These are phyloP conservation scores for Coelomomyces lativittatus DNA, from an alignment of 371 early-diverging fungal genomes.

Conservation along the genomic window DNA sequence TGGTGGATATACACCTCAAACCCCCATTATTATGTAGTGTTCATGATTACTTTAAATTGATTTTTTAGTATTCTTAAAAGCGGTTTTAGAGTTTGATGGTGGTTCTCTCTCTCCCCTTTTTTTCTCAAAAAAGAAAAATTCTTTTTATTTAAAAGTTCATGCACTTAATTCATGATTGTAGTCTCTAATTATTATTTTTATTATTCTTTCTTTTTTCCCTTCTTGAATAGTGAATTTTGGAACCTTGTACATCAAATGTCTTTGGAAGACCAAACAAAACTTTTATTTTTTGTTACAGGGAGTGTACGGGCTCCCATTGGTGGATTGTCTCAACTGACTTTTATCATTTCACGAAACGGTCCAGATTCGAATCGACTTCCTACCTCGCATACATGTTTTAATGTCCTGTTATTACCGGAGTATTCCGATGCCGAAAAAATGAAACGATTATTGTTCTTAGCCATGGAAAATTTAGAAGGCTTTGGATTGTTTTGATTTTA, in stretches of 20 bases:
- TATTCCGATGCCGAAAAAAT: conserved; percentile 68
- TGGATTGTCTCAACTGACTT: conserved; percentile 68
- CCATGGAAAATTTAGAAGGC: conserved; percentile 90
- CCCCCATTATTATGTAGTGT: conserved; percentile 48
- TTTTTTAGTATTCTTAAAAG: too few relatives aligned
- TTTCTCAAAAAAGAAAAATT: too few relatives aligned
- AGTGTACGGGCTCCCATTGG: conserved; percentile 90
- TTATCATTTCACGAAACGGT: conserved; percentile 93
- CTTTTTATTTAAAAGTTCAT: too few relatives aligned
- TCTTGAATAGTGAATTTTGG: conserved; percentile 60
- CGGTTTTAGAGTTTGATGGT: too few relatives aligned
- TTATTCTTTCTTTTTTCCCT: too few relatives aligned
- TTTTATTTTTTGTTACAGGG: conserved; percentile 93
- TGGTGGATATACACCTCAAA: conserved; percentile 53
- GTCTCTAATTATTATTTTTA: too few relatives aligned
- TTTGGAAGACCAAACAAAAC: conserved; percentile 65
- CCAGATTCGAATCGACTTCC: conserved; percentile 78
- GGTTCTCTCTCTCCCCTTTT: too few relatives aligned
- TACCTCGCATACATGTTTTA: conserved; percentile 85
- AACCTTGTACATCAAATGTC: conserved; percentile 63
- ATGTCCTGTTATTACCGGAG: conserved; percentile 82
- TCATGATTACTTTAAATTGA: conserved; percentile 3
- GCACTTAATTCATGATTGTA: too few relatives aligned
- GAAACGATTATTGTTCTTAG: conserved; percentile 64
- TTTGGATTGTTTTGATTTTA: conserved; percentile 65